Conservation (phyloP, 2,329 filamentous ascomycete genomes). For the Sordariomycetes sp. region DNA sequence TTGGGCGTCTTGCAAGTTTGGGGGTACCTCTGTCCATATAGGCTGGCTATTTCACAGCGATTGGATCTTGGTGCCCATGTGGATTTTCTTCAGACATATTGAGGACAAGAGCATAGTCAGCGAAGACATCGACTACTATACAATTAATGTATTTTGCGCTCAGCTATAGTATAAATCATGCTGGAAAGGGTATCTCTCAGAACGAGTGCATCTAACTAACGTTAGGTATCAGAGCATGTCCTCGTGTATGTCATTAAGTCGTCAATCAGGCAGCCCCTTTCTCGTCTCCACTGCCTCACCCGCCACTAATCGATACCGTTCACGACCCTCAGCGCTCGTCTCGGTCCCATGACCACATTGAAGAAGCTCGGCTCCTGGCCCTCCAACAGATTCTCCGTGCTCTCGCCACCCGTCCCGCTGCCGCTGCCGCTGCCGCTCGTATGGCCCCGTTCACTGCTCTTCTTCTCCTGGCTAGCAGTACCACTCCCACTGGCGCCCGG, state of each 20-base stretch:
- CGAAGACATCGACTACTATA: no score
- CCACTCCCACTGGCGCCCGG: conserved; percentile 12
- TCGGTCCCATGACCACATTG: conserved; percentile 58
- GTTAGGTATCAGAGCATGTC: not conserved
- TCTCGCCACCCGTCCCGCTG: conserved; percentile 14
- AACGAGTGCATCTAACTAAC: not conserved
- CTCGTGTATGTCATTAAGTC: no score
- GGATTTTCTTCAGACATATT: no score
- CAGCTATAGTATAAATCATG: no score
- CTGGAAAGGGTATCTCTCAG: not conserved
- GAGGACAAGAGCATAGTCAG: no score
- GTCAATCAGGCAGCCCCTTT: no score
- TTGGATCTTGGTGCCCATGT: no score
- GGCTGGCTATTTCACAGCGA: no score
- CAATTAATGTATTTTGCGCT: no score
- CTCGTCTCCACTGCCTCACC: not conserved
- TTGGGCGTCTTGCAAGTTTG: no score
- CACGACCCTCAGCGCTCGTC: conserved; percentile 59
- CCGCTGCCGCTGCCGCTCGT: conserved; percentile 6
- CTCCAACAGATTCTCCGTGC: conserved; percentile 32
- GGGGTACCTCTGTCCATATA: no score
- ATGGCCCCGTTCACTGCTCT: conserved; percentile 10
- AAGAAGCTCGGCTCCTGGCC: conserved; percentile 64
- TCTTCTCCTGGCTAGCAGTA: conserved; percentile 8
- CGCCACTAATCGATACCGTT: conserved; percentile 34